These are phyloP conservation scores for Emmonsia crescens DNA, from an alignment of 2,329 filamentous ascomycete genomes.

Conservation along the genomic window DNA sequence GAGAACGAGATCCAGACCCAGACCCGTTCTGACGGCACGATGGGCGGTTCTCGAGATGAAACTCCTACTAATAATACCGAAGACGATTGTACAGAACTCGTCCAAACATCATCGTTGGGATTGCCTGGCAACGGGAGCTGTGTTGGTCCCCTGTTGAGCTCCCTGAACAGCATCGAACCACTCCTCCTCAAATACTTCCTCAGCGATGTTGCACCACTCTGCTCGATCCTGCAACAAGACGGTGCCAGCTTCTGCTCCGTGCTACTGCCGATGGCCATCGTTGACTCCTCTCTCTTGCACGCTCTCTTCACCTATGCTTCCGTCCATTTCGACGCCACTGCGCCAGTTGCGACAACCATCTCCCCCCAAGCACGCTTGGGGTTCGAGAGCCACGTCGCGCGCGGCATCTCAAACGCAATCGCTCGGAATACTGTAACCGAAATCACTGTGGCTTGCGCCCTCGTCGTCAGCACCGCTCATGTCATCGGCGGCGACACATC, in stretches of 20 bases:
- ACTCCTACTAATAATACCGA: not conserved
- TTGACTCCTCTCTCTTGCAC: conserved; percentile 11
- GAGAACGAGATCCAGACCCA: not conserved
- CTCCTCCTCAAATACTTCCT: not conserved
- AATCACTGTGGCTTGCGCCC: conserved; percentile 10
- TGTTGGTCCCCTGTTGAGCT: not conserved
- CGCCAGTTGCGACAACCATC: conserved; percentile 1
- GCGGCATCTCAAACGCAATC: conserved; percentile 11
- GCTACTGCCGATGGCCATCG: conserved; percentile 7
- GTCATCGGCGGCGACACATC: conserved; percentile 10
- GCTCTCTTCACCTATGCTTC: conserved; percentile 13
- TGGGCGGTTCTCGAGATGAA: not conserved
- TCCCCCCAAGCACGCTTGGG: conserved; percentile 3
- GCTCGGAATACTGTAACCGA: conserved; percentile 9
- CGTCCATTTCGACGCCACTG: conserved; percentile 8
- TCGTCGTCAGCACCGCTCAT: conserved; percentile 10
- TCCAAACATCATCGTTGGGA: not conserved
- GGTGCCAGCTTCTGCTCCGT: not conserved
- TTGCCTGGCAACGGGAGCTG: not conserved
- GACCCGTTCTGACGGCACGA: not conserved
- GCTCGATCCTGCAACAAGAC: not conserved
- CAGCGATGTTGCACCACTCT: not conserved
- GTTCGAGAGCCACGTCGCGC: conserved; percentile 11
- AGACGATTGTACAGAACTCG: not conserved
- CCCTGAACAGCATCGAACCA: not conserved